Evolutionary conservation across 164 flowering plant species (phyloP), one percentile per base, ranked within the genome.

Genomic region (Sextonia rubra): DNA sequence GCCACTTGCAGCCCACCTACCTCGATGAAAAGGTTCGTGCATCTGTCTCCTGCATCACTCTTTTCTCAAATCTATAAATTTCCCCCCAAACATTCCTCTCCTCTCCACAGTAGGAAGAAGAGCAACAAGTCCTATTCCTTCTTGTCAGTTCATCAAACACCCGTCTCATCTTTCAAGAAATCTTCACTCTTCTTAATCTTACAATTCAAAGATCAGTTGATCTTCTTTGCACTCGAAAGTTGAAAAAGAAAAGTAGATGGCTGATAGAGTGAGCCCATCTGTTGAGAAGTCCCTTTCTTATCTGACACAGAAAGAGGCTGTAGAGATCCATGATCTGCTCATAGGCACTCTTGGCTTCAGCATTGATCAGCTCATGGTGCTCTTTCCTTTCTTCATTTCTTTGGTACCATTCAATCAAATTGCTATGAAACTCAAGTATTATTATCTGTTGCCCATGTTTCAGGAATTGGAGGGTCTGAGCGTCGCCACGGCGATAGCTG

Each of bases 391-490:
- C 8, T 18, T 0, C 17, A 55, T 6, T 58, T 58, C 23, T 17
- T 58, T 58, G 2, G 61, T 23, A 18, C 11, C 44, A 37, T 37
- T 37, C 61, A 58, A 18, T n/a, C 23, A 6, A 18, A 58, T 58
- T 23, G n/a, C 61, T n/a, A 22, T 58, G 61, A 3, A 18, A 37
- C 44, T 37, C 8, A 37, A 37, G n/a, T 8, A 37, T 58, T 58
- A 9, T 18, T 58, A 18, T 0, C 23, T 20, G 18, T 17, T 15
- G 32, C 55, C 67, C 47, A 61, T 3, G 66, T 73, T 83, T 75
- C 68, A 92, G 98, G 98, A 93, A 80, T 80, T 91, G 81, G 98
- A 95, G 76, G 97, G 98, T 22, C 77, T 93, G 74, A 89, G 97
- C 75, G 96, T 93, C 15, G 98, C 98, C 0, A 66, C 89, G 4